Percentiles rank a stretch among this genome's conserved stretches.
Conservation (phyloP, 257 asterid genomes). For the Petunia secreta region DNA sequence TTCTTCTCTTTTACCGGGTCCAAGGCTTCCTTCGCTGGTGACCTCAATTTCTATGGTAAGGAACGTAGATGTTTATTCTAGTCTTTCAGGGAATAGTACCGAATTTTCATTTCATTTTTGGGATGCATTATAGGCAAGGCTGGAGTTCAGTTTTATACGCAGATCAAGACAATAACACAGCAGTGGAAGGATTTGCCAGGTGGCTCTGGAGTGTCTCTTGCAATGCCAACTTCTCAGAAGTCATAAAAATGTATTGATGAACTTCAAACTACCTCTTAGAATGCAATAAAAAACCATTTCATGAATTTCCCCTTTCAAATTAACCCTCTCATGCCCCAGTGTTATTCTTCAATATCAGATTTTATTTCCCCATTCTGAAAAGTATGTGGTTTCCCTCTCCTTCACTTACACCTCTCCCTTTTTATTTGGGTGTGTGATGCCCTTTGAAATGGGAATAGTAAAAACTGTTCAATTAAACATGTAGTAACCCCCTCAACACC, state of each 20-base stretch:
- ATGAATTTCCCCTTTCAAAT: not conserved
- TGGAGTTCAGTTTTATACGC: slow-evolving; percentile 88
- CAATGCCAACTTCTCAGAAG: slow-evolving; percentile 98
- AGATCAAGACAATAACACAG: slow-evolving; percentile 91
- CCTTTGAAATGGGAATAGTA: not conserved
- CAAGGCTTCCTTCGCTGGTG: slow-evolving; percentile 97
- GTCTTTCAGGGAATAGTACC: not conserved
- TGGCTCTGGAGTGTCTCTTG: slow-evolving; percentile 76
- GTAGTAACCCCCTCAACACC: not conserved
- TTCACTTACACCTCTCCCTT: too few relatives aligned
- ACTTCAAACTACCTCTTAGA: not conserved
- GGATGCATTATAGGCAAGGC: slow-evolving; percentile 71
- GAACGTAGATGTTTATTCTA: not conserved
- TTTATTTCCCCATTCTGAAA: not conserved
- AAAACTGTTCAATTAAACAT: not conserved
- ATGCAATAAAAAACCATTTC: not conserved
- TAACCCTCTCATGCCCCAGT: not conserved
- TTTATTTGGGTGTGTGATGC: too few relatives aligned
- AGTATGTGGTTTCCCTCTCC: not conserved
- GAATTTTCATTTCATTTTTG: not conserved
- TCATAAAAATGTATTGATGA: slow-evolving; percentile 24
- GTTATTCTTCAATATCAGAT: not conserved
- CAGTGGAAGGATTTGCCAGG: slow-evolving; percentile 88
- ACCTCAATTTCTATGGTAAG: slow-evolving; percentile 93
- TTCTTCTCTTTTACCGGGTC: slow-evolving; percentile 98